Percentiles rank a stretch among this genome's conserved stretches.
Conservation (phyloP, 257 asterid genomes). For the Osmanthus fragrans region DNA sequence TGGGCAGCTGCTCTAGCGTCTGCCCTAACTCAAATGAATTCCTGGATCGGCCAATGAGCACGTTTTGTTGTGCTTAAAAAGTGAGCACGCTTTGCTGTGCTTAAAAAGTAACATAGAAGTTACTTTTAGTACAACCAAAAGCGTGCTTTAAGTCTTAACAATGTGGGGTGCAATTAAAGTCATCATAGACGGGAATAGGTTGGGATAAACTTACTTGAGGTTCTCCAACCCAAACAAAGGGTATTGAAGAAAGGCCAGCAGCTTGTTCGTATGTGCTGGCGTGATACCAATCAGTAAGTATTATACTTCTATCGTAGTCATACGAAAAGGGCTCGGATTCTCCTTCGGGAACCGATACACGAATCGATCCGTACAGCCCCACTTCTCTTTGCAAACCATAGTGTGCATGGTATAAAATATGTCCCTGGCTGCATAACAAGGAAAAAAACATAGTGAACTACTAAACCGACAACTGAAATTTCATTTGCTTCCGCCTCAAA, state of each 20-base stretch:
- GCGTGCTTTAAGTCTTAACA: not conserved
- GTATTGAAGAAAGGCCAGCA: constrained; percentile 61
- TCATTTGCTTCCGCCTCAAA: not conserved
- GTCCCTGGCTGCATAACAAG: constrained; percentile 68
- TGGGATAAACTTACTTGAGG: constrained; percentile 59
- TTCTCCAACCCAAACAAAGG: constrained; percentile 89
- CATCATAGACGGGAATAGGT: not conserved
- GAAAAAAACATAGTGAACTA: not conserved
- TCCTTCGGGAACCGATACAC: constrained; percentile 61
- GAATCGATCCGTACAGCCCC: constrained; percentile 72
- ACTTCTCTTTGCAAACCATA: constrained; percentile 92
- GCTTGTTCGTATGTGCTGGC: constrained; percentile 60
- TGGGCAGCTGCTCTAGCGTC: too few species aligned
- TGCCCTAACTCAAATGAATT: too few species aligned
- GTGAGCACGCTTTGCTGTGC: not conserved
- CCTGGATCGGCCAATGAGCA: too few species aligned
- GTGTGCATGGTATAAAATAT: constrained; percentile 86
- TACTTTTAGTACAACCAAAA: too few species aligned
- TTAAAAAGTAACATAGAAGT: not conserved
- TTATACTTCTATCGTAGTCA: constrained; percentile 66
- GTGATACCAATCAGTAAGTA: constrained; percentile 89
- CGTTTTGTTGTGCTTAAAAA: not conserved
- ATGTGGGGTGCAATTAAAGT: not conserved
- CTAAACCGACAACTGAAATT: not conserved
- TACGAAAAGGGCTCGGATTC: constrained; percentile 63